A percentile compares a stretch with the other conserved stretches of the same genome.
Evolutionary conservation across 148 eudicot species (phyloP).

Genomic region (Fallopia convolvulus): DNA sequence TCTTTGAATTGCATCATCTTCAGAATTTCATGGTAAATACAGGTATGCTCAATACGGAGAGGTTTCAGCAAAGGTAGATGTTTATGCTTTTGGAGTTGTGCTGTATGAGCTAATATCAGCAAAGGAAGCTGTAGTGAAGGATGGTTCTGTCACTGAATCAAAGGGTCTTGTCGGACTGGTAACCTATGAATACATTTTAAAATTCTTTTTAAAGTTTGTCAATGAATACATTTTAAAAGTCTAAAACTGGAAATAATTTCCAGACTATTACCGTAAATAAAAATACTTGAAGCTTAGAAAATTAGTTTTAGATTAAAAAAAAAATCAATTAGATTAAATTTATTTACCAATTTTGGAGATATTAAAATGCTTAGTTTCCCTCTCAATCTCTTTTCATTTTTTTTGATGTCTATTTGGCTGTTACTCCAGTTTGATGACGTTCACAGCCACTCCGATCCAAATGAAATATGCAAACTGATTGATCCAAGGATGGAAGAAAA

Average conservation of each 20-base stretch:
- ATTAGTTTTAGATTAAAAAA: no score
- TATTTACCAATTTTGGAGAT: no score
- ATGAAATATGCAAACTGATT: constrained; percentile 39
- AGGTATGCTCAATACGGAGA: constrained; percentile 89
- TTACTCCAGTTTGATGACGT: constrained; percentile 53
- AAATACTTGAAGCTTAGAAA: neutral
- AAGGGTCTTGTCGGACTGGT: constrained; percentile 71
- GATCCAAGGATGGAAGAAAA: constrained; percentile 67
- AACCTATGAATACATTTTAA: neutral
- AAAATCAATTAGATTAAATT: no score
- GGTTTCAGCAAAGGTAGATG: constrained; percentile 85
- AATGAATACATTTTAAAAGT: neutral
- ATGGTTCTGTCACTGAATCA: constrained; percentile 31
- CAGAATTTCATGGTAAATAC: constrained; percentile 16
- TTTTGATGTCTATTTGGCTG: neutral
- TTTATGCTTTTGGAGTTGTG: constrained; percentile 91
- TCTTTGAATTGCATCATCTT: neutral
- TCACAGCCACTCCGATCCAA: constrained; percentile 43
- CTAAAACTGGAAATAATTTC: no score
- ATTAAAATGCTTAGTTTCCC: neutral
- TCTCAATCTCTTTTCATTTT: neutral
- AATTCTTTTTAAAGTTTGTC: neutral
- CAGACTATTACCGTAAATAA: no score
- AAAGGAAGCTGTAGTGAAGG: constrained; percentile 73
- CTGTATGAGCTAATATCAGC: constrained; percentile 86